These are phyloP conservation scores for Naematelia aurantialba DNA, from an alignment of 768 basidiomycete species.

Conservation along the genomic window DNA sequence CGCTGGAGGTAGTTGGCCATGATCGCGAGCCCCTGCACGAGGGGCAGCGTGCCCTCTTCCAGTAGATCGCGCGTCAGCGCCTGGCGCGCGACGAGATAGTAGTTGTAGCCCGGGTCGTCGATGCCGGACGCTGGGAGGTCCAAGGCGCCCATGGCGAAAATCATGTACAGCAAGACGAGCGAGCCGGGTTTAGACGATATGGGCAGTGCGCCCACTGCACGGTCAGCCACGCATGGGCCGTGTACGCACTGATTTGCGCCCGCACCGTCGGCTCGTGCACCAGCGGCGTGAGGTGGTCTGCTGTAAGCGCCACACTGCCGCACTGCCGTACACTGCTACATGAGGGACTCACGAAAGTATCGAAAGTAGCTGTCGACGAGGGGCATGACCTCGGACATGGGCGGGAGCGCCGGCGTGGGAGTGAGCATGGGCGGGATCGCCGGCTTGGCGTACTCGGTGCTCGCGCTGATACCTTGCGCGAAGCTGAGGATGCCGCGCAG, in stretches of 20 bases:
- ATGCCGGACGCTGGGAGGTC: constrained; percentile 7
- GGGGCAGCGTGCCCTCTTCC: constrained; percentile 17
- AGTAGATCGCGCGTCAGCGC: constrained; percentile 11
- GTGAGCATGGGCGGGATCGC: background rate
- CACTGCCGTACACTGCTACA: background rate
- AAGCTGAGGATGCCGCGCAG: background rate
- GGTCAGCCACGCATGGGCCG: constrained; percentile 20
- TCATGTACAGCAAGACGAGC: constrained; percentile 15
- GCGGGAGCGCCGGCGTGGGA: constrained; percentile 10
- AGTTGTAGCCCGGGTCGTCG: constrained; percentile 11
- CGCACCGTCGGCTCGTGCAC: constrained; percentile 28
- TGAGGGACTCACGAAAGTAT: constrained; percentile 22
- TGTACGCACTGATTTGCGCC: constrained; percentile 21
- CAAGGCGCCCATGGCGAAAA: constrained; percentile 29
- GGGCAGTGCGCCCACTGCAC: constrained; percentile 18
- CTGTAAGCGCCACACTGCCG: background rate
- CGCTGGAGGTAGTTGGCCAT: constrained; percentile 30
- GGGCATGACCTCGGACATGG: constrained; percentile 13
- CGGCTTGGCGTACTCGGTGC: too few species aligned
- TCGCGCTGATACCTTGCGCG: background rate
- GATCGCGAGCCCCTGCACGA: constrained; percentile 24
- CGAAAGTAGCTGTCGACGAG: constrained; percentile 22
- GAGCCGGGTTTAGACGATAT: constrained; percentile 10
- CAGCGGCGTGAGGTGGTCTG: constrained; percentile 19
- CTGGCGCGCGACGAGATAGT: constrained; percentile 17